Base-by-base conservation (phyloP, 2,329 filamentous ascomycete genomes). In the Chaetoscypha palmicola region DNA sequence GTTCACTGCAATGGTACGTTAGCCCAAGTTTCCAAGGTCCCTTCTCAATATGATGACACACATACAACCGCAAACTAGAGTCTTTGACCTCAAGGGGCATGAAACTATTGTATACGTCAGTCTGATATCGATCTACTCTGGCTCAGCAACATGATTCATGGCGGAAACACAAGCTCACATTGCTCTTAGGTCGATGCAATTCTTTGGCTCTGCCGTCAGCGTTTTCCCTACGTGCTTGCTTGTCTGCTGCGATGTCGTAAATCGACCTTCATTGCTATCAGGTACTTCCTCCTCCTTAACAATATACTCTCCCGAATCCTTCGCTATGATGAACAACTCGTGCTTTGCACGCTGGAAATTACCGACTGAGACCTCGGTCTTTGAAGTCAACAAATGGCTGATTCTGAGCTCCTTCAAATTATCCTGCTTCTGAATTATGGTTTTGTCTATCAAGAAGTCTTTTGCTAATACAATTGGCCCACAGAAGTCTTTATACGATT, bases 51-150 rank as follows among this genome's bases (percentile, higher is more conserved):
- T 88, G 86, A 91, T 91, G 86, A 90, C 81, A 88, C 69, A 66
- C 66, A 72, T 71, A 74, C 76, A 82, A 88, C 84, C 83, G 77
- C 81, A 82, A 90, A 90, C 86, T 94, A 94, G 87, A 94, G 87
- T 94, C 87, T 94, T 92, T 92, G 87, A 94, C 81, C 83, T 72
- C 65, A 64, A 66, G 74, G 79, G 74, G 70, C 76, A 83, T 91
- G 86, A 90, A 90, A 91, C 82, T 79, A 74, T 57, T 78, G 80
- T 86, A 81, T 81, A 91, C 85, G 86, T 92, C 86, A 92, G 86
- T 88, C 86, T 92, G 86, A 92, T n/a, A n/a, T n/a, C n/a, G n/a
- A n/a, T n/a, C n/a, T n/a, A n/a, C n/a, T n/a, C n/a, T n/a, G n/a
- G n/a, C n/a, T n/a, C n/a, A n/a, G n/a, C n/a, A n/a, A n/a, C n/a